These are phyloP conservation scores for Populus tomentosa DNA, from an alignment of 441 rosid genomes.

Conservation along the genomic window DNA sequence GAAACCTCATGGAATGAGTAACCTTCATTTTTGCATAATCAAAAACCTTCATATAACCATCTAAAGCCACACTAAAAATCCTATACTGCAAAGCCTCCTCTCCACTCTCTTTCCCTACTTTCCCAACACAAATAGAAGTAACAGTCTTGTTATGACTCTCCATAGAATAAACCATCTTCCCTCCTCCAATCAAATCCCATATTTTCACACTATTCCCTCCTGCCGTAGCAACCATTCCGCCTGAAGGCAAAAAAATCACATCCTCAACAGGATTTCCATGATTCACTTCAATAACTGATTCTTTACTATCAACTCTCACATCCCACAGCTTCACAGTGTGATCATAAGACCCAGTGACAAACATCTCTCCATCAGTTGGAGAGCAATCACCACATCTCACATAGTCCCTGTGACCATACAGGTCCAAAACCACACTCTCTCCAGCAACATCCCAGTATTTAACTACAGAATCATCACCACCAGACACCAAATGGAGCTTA, in stretches of 20 bases:
- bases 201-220: slow-evolving; percentile 81
- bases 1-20: slow-evolving; percentile 86
- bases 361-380: slow-evolving; percentile 58
- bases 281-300: slow-evolving; percentile 59
- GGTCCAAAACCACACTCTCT: slow-evolving; percentile 51
- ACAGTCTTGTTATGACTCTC: slow-evolving; percentile 94
- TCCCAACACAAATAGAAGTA: slow-evolving; percentile 67
- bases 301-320: slow-evolving; percentile 53
- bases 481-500: slow-evolving; percentile 82
- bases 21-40: slow-evolving; percentile 74
- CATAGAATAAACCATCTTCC: slow-evolving; percentile 73
- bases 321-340: slow-evolving; percentile 93
- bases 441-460: slow-evolving; percentile 95
- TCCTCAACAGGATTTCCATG: slow-evolving; percentile 85
- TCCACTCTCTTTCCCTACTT: slow-evolving; percentile 35
- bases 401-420: slow-evolving; percentile 82
- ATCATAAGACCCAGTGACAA: slow-evolving; percentile 86
- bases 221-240: slow-evolving; percentile 77
- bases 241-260: slow-evolving; percentile 81
- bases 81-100: slow-evolving; percentile 46
- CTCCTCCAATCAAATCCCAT: slow-evolving; percentile 92
- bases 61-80: slow-evolving; percentile 78
- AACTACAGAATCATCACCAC: slow-evolving; percentile 83
- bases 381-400: slow-evolving; percentile 87
- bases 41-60: slow-evolving; percentile 88